Base-by-base conservation (phyloP, 1,139 yeast species). In the Kluyveromyces sp. region DNA sequence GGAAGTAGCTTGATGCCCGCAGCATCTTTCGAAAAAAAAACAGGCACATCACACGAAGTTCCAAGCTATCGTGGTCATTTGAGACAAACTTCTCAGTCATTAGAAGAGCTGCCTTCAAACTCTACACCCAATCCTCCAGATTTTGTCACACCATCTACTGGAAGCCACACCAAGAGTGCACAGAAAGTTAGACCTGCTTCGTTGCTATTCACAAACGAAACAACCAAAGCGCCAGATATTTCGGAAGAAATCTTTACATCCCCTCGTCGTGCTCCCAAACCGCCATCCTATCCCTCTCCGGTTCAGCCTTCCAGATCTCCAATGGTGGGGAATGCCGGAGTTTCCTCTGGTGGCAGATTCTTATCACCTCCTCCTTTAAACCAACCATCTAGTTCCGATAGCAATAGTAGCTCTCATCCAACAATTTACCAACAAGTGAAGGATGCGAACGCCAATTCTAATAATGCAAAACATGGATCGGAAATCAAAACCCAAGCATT, bases 241-340 rank as follows among this genome's bases (percentile, higher is more conserved):
- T 47, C 49, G 40, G 41, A 28, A 22, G 46, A 49, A 12, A 40
- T 53, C 3, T 78, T 79, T 55, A 59, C 69, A 28, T 78, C 85
- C 0, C 86, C 85, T 19, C 68, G 85, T 59, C 76, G 68, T 53
- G 82, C 84, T 0, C 85, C 85, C 1, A 70, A 69, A 43, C 81
- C 82, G 4, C 82, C 82, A 2, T 57, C 68, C 3, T 68, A 67
- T 39, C 70, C 73, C 36, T 71, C 73, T 38, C 78, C 79, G 2
- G 70, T 70, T 0, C 65, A 54, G 48, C 64, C 65, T 16, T 61
- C 59, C 4, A 55, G 49, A 43, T 61, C 66, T 1, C 66, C 66
- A 13, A 45, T 53, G 40, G 42, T 49, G 4, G 38, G 36, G 15
- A 41, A 41, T 7, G 35, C 41, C 3, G 25, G 40, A 16, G 32